These are phyloP conservation scores for Candida berthetii DNA, from an alignment of 805 yeast species.

Conservation along the genomic window DNA sequence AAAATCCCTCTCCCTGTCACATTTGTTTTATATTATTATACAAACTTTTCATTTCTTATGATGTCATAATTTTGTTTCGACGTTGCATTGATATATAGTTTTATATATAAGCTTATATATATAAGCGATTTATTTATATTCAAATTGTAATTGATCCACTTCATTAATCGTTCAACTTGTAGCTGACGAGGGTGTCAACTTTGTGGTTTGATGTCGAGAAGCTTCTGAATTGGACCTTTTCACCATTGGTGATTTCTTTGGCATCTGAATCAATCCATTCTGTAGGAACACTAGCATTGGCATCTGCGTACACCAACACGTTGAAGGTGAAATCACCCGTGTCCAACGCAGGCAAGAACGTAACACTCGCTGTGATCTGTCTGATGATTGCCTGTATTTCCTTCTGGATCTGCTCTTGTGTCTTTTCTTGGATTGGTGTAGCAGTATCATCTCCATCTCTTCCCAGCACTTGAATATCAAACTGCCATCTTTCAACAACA, in stretches of 20 bases:
- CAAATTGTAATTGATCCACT: too few species aligned
- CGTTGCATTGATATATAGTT: too few species aligned
- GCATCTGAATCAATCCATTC: slow-evolving; percentile 84
- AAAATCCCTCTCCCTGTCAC: too few species aligned
- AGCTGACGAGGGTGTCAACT: slow-evolving; percentile 64
- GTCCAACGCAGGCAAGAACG: slow-evolving; percentile 74
- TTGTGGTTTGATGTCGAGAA: slow-evolving; percentile 65
- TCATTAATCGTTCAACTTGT: slow-evolving; percentile 16
- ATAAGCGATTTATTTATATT: too few species aligned
- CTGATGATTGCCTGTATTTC: slow-evolving; percentile 85
- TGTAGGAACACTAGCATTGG: slow-evolving; percentile 57
- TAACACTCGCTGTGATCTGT: slow-evolving; percentile 82
- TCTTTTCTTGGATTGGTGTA: slow-evolving; percentile 2
- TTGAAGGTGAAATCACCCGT: slow-evolving; percentile 69
- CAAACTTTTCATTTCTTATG: too few species aligned
- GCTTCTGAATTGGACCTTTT: slow-evolving; percentile 61
- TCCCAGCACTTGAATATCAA: slow-evolving; percentile 46
- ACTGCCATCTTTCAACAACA: slow-evolving; percentile 83
- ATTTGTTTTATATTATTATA: too few species aligned
- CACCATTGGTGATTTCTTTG: slow-evolving; percentile 50
- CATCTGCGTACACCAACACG: slow-evolving; percentile 77
- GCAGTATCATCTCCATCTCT: slow-evolving; percentile 4
- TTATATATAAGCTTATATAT: too few species aligned
- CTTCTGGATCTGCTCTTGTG: slow-evolving; percentile 46
- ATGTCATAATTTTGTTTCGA: too few species aligned